A percentile compares a stretch with the other conserved stretches of the same genome.
Conservation (phyloP, 1,284 basidiomycete species). For the Cutaneotrichosporon sp. region DNA sequence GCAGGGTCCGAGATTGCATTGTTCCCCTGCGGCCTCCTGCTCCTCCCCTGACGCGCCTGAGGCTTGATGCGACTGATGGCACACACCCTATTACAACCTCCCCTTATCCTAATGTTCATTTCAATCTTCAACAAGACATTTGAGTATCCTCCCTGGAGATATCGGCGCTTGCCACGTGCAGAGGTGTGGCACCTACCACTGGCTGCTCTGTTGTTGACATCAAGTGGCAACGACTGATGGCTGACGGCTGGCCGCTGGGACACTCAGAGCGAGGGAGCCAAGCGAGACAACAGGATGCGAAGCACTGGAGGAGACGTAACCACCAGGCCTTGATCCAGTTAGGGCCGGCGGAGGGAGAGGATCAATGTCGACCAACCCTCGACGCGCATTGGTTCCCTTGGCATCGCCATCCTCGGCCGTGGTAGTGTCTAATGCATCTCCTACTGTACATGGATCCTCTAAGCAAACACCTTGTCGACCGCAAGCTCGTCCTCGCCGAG, state of each 20-base stretch:
- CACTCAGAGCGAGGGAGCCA: too few species aligned
- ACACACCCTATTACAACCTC: not conserved
- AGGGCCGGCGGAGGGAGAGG: too few species aligned
- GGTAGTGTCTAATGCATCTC: conserved; percentile 5
- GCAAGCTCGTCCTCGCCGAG: conserved; percentile 77
- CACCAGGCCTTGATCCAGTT: too few species aligned
- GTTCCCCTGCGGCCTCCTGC: too few species aligned
- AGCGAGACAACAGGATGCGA: too few species aligned
- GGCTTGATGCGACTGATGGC: not conserved
- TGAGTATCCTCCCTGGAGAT: not conserved
- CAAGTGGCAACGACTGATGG: too few species aligned
- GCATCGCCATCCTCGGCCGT: not conserved
- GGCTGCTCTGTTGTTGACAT: not conserved
- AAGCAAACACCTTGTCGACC: conserved; percentile 86
- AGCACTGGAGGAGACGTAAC: too few species aligned
- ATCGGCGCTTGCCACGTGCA: not conserved
- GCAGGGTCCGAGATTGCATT: not conserved
- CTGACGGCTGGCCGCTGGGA: too few species aligned
- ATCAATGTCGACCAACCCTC: not conserved
- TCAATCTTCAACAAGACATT: not conserved
- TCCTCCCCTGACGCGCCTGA: not conserved
- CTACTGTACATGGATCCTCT: conserved; percentile 12
- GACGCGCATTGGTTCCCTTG: not conserved
- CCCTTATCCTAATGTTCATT: not conserved
- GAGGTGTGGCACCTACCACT: not conserved